phyloP scores from a whole-genome alignment of 805 yeast genomes.

The Myxozyma neglecta region DNA sequence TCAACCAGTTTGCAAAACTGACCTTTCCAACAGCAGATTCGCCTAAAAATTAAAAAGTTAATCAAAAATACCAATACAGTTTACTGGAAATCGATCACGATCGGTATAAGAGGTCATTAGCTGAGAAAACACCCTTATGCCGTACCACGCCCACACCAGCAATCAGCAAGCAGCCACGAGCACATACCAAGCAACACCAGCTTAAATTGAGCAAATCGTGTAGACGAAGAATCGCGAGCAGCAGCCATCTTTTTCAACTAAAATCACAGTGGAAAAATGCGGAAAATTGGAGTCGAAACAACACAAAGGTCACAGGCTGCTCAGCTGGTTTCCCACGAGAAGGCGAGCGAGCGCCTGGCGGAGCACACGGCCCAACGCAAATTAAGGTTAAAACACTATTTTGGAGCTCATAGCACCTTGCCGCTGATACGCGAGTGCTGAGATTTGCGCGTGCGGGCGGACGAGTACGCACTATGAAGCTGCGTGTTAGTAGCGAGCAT shows the following conservation, averaged over 20 bases:
- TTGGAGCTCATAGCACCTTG: neutral
- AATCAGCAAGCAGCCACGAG: neutral
- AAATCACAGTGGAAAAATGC: neutral
- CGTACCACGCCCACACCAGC: neutral
- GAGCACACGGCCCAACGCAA: slow-evolving; percentile 11
- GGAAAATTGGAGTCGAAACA: neutral
- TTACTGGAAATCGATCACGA: no score
- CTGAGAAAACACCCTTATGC: neutral
- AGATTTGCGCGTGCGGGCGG: neutral
- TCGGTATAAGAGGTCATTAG: no score
- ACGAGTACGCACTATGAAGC: neutral
- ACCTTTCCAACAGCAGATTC: slow-evolving; percentile 82
- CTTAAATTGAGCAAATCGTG: slow-evolving; percentile 56
- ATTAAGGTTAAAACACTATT: neutral
- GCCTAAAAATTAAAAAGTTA: slow-evolving; percentile 32
- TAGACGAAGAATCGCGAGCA: slow-evolving; percentile 35
- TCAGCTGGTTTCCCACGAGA: slow-evolving; percentile 2
- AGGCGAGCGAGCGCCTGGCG: slow-evolving; percentile 13
- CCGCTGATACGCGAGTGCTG: neutral
- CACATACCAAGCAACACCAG: slow-evolving; percentile 64
- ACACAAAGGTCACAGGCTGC: neutral
- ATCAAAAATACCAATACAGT: no score
- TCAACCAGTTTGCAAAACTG: neutral
- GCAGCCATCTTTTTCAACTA: slow-evolving; percentile 16
- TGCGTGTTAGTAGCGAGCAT: no score